Conservation (phyloP, 345 rosid genomes). For the Camelina neglecta region DNA sequence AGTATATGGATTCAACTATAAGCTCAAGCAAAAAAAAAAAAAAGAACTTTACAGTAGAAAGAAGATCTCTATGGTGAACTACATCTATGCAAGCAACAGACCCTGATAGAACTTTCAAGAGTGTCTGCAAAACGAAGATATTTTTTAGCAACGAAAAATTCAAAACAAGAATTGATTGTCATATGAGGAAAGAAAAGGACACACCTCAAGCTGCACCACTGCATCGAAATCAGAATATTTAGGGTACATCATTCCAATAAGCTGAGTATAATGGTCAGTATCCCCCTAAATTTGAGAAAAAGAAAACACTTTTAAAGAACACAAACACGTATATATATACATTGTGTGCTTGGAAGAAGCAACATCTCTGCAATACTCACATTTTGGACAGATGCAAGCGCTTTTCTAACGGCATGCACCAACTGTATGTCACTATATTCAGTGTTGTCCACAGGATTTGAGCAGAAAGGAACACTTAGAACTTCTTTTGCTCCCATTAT, state of each 20-base stretch:
- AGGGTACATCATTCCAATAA: conserved; percentile 64
- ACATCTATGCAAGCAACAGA: conserved; percentile 67
- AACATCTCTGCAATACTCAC: conserved; percentile 39
- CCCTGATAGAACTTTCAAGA: conserved; percentile 63
- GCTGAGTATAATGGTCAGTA: conserved; percentile 55
- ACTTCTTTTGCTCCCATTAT: conserved; percentile 44
- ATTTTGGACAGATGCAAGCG: conserved; percentile 49
- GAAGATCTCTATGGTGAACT: conserved; percentile 58
- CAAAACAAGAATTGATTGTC: neutral
- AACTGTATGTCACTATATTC: conserved; percentile 53
- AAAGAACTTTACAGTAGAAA: conserved; percentile 54
- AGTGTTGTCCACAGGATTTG: conserved; percentile 42
- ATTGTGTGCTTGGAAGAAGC: neutral
- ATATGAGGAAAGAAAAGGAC: conserved; percentile 8
- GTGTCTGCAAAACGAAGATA: conserved; percentile 50
- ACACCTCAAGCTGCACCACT: conserved; percentile 73
- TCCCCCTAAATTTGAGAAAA: conserved; percentile 54
- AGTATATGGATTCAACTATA: neutral
- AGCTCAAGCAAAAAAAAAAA: neutral
- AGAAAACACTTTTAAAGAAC: neutral
- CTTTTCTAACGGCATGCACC: conserved; percentile 53
- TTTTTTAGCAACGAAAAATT: neutral
- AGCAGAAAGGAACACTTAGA: neutral
- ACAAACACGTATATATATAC: neutral
- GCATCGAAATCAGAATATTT: conserved; percentile 53